Conservation (phyloP, 768 basidiomycete species). For the Termitomyces sp. region DNA sequence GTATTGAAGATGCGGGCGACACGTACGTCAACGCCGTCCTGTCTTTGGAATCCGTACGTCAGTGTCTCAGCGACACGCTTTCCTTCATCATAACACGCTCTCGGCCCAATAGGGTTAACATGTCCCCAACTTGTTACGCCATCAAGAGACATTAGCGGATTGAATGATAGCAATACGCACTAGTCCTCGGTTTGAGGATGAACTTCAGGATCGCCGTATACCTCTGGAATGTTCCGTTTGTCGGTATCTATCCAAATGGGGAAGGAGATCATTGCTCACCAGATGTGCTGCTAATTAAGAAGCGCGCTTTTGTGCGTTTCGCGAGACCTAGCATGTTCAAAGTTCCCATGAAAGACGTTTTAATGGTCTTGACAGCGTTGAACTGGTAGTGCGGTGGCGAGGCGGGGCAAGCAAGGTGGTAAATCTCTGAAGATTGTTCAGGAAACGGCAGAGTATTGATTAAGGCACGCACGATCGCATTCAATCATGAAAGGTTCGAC, state of each 20-base stretch:
- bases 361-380: conserved; percentile 97
- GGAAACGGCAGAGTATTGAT: conserved; percentile 10
- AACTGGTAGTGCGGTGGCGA: conserved; percentile 98
- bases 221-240: conserved; percentile 47
- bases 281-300: conserved; percentile 93
- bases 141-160: conserved; percentile 9
- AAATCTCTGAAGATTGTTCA: conserved; percentile 63
- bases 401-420: conserved; percentile 96
- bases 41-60: conserved; percentile 93
- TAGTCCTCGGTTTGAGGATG: conserved; percentile 97
- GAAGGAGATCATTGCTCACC: conserved; percentile 40
- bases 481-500: conserved; percentile 98
- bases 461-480: conserved; percentile 74
- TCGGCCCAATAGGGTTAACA: conserved; percentile 96
- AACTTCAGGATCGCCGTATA: conserved; percentile 97
- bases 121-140: conserved; percentile 75
- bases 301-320: conserved; percentile 95
- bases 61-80: conserved; percentile 98
- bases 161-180: conserved; percentile 38
- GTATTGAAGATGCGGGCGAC: conserved; percentile 99
- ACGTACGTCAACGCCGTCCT: conserved; percentile 92
- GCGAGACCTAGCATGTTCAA: conserved; percentile 98
- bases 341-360: conserved; percentile 97
- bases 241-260: conserved; percentile 6
- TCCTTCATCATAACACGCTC: conserved; percentile 99